Evolutionary conservation across 345 rosid genomes (phyloP).

Genomic region (Litchi chinensis): DNA sequence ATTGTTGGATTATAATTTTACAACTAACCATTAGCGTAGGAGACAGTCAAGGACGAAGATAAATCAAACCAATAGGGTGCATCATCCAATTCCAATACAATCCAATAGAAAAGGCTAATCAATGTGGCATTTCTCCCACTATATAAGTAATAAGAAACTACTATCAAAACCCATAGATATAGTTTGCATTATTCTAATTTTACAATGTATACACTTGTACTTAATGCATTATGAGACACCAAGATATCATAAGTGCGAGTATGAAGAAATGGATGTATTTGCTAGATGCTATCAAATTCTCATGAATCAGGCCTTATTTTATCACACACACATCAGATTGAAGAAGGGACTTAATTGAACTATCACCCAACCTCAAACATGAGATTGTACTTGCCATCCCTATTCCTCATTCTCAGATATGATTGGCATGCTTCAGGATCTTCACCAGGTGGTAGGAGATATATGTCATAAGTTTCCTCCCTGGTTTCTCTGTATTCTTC

Average conservation of each 20-base stretch:
- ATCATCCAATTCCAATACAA: background rate
- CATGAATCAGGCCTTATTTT: constrained; percentile 5
- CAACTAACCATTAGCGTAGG: background rate
- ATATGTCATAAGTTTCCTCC: constrained; percentile 98
- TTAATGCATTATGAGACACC: constrained; percentile 1
- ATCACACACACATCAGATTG: background rate
- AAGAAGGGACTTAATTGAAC: constrained; percentile 22
- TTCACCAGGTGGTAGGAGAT: constrained; percentile 98
- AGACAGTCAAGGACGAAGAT: background rate
- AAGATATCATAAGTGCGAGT: background rate
- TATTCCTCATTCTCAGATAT: constrained; percentile 96
- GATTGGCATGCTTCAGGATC: constrained; percentile 99
- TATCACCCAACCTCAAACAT: constrained; percentile 88
- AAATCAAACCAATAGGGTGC: background rate
- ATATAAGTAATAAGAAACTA: background rate
- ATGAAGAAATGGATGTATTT: constrained; percentile 5
- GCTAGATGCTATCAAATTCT: constrained; percentile 6
- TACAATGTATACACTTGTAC: background rate
- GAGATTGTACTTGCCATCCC: constrained; percentile 97
- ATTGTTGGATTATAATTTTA: background rate
- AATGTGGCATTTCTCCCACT: background rate
- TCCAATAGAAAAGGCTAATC: background rate
- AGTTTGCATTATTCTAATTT: background rate
- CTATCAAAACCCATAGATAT: background rate
- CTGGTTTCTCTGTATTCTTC: constrained; percentile 57